These are phyloP conservation scores for Rosa hybrid DNA, from an alignment of 331 rosid species.

Conservation along the genomic window DNA sequence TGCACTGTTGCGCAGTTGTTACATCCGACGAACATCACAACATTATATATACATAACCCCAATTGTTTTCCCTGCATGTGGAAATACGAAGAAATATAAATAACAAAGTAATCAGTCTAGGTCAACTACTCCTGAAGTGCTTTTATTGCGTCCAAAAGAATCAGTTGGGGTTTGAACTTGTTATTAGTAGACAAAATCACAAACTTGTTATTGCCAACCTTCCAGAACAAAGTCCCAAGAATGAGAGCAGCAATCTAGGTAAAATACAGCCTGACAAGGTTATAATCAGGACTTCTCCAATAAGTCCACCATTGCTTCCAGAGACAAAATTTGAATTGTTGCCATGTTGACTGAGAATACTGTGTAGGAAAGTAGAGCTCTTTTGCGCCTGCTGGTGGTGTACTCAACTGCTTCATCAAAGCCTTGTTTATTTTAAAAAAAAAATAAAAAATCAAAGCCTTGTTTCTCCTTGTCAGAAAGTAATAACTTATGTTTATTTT, in stretches of 20 bases:
- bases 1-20: slow-evolving; percentile 80
- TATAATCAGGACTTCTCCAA: slow-evolving; percentile 97
- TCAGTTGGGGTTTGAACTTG: background rate
- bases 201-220: slow-evolving; percentile 65
- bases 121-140: background rate
- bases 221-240: slow-evolving; percentile 84
- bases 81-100: background rate
- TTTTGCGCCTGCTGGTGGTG: slow-evolving; percentile 63
- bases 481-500: too few relatives aligned
- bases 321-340: slow-evolving; percentile 76
- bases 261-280: slow-evolving; percentile 79
- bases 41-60: slow-evolving; percentile 73
- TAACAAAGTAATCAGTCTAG: background rate
- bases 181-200: slow-evolving; percentile 12
- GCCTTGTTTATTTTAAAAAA: too few relatives aligned
- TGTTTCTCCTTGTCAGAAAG: slow-evolving; percentile 54
- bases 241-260: slow-evolving; percentile 70
- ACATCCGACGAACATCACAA: slow-evolving; percentile 73
- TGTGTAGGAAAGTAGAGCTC: slow-evolving; percentile 66
- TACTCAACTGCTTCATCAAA: slow-evolving; percentile 62
- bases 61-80: slow-evolving; percentile 44
- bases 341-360: slow-evolving; percentile 65
- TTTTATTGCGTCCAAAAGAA: background rate
- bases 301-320: slow-evolving; percentile 89
- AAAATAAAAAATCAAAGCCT: too few relatives aligned